phyloP scores from a whole-genome alignment of 805 yeast genomes.

The Suhomyces tanzawaensis region DNA sequence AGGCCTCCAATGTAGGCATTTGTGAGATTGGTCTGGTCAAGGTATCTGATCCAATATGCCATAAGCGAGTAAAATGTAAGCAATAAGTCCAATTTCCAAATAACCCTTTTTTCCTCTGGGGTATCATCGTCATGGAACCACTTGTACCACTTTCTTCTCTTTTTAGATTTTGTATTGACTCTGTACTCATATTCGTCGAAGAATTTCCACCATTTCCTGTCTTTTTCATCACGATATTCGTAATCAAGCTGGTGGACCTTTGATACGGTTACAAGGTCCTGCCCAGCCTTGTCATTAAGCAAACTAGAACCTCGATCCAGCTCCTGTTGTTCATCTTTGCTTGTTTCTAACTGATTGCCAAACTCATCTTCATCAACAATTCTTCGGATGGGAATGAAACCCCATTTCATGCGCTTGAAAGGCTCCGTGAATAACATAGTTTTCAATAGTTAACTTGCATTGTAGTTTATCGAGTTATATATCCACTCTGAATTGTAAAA shows the following conservation, averaged over 20 bases:
- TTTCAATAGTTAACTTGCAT: background rate
- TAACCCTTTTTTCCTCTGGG: conserved; percentile 22
- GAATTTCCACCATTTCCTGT: conserved; percentile 48
- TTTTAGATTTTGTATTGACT: conserved; percentile 10
- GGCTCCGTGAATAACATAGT: background rate
- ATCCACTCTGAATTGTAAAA: too few relatives aligned
- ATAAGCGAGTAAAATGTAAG: conserved; percentile 22
- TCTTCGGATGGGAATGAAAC: conserved; percentile 33
- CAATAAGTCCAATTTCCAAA: conserved; percentile 23
- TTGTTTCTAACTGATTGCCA: background rate
- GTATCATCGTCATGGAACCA: conserved; percentile 28
- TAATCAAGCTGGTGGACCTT: background rate
- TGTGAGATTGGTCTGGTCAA: conserved; percentile 22
- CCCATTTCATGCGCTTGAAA: conserved; percentile 26
- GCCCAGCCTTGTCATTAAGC: background rate
- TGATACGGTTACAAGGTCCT: background rate
- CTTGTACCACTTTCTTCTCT: conserved; percentile 21
- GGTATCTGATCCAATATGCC: conserved; percentile 25
- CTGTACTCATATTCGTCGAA: conserved; percentile 38
- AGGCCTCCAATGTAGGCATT: conserved; percentile 23
- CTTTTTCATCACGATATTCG: conserved; percentile 52
- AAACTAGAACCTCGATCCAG: background rate
- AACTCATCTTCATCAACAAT: conserved; percentile 30
- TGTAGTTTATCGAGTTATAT: background rate
- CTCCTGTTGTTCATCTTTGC: background rate